These are phyloP conservation scores for Neurospora hispaniola DNA, from an alignment of 495 filamentous ascomycete species.

Conservation along the genomic window DNA sequence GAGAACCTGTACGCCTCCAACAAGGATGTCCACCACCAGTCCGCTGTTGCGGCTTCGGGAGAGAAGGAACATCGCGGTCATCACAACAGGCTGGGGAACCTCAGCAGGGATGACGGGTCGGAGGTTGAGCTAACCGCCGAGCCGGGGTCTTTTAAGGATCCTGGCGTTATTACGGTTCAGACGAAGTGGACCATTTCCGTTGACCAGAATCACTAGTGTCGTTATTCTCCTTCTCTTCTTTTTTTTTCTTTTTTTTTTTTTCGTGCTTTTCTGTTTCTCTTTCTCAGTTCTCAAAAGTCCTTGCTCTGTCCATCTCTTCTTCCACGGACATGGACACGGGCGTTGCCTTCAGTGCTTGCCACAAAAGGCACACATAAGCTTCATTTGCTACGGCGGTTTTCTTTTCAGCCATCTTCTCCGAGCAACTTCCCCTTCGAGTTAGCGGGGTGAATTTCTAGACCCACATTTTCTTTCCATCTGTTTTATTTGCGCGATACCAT, in stretches of 20 bases:
- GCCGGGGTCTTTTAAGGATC: neutral
- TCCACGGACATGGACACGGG: neutral
- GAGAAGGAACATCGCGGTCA: neutral
- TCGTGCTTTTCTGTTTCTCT: neutral
- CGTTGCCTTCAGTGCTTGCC: neutral
- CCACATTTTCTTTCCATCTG: neutral
- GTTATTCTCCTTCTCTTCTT: neutral
- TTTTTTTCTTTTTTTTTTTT: neutral
- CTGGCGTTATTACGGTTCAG: slow-evolving; percentile 10
- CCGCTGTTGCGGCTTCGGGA: neutral
- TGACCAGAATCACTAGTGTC: neutral
- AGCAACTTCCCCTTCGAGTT: neutral
- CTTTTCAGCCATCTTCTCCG: neutral
- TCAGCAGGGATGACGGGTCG: slow-evolving; percentile 8
- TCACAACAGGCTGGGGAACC: neutral
- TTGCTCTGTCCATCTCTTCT: neutral
- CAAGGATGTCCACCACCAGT: slow-evolving; percentile 5
- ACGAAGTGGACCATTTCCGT: slow-evolving; percentile 14
- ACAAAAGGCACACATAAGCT: neutral
- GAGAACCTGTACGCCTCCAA: slow-evolving; percentile 11
- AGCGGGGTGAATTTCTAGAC: neutral
- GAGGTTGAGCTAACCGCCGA: slow-evolving; percentile 6
- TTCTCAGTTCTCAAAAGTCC: neutral
- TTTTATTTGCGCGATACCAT: neutral
- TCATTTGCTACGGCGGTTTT: neutral